Evolutionary conservation across 2,329 filamentous ascomycete genomes (phyloP).

Genomic region (Amphichorda felina): DNA sequence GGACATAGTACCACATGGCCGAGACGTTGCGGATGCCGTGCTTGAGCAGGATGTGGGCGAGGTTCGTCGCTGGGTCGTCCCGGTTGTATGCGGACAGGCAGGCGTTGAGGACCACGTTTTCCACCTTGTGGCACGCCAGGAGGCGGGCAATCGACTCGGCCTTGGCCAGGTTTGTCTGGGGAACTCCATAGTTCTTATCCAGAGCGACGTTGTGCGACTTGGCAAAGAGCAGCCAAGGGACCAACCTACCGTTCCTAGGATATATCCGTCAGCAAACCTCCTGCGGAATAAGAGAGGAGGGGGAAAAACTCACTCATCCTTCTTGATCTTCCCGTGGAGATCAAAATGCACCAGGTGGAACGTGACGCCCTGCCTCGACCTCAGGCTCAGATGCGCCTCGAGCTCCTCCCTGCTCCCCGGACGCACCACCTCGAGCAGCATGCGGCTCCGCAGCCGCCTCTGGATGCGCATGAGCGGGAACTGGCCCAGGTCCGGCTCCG

Average conservation of each 20-base stretch:
- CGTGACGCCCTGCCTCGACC: slow-evolving; percentile 9
- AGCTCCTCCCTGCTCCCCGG: slow-evolving; percentile 13
- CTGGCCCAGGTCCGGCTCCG: slow-evolving; percentile 16
- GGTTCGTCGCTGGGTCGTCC: slow-evolving; percentile 10
- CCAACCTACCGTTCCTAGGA: slow-evolving; percentile 8
- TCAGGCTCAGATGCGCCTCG: slow-evolving; percentile 9
- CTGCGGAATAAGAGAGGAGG: neutral
- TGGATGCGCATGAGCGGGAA: slow-evolving; percentile 16
- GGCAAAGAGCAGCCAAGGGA: slow-evolving; percentile 14
- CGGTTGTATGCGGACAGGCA: slow-evolving; percentile 16
- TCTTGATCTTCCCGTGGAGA: slow-evolving; percentile 13
- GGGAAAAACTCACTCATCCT: slow-evolving; percentile 11
- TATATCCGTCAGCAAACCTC: neutral
- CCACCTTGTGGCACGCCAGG: slow-evolving; percentile 10
- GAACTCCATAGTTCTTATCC: slow-evolving; percentile 7
- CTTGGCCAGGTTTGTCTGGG: slow-evolving; percentile 11
- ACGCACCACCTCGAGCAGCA: slow-evolving; percentile 13
- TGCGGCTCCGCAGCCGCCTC: slow-evolving; percentile 11
- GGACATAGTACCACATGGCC: slow-evolving; percentile 17
- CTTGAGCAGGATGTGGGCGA: slow-evolving; percentile 15
- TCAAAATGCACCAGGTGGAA: slow-evolving; percentile 17
- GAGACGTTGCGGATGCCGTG: slow-evolving; percentile 14
- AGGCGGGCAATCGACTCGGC: slow-evolving; percentile 11
- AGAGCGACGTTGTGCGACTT: slow-evolving; percentile 6
- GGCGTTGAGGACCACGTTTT: slow-evolving; percentile 16